Base-by-base conservation (phyloP, 2,329 filamentous ascomycete species). In the Monilinia fructigena region DNA sequence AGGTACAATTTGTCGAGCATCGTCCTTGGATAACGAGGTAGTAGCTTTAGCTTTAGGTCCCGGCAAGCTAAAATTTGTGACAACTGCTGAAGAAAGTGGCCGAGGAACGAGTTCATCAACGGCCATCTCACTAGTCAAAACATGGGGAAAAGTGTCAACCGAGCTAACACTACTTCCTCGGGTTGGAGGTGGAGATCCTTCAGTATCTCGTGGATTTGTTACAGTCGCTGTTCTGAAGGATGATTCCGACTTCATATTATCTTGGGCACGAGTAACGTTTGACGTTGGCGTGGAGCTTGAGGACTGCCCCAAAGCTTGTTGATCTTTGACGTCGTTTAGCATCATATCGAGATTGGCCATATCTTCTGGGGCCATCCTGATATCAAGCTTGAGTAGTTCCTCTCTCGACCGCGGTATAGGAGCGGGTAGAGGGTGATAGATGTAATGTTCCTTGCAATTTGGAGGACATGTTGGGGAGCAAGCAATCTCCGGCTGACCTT, bases 51-150 rank as follows among this genome's bases (percentile, higher is more conserved):
- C n/a, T 50, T 70, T 72, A 31, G 70, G 72, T 16, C 70, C 73
- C 55, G 72, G 69, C 11, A 75, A 62, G 60, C 71, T 74, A 58
- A 75, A 75, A 42, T 73, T 75, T 10, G 73, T 75, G 18, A 70
- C 67, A 8, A 75, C 59, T 7, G 66, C 68, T 8, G 73, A 69
- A n/a, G 73, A 70, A 56, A 72, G 68, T 3, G 62, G 61, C 6
- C 20, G 53, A 35, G 48, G 50, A 11, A 42, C 23, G 14, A 48
- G 35, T 28, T 71, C 70, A 42, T 68, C 70, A 16, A 65, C 55
- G 26, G 63, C 69, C 40, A 68, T 52, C 48, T 71, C 66, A 2
- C 70, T 72, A 11, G 71, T 67, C 20, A 65, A 60, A 42, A 68
- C 71, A 55, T 72, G 72, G 7, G 72, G 71, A 56, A 73, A 74